phyloP scores from a whole-genome alignment of 352 stramenopile species.

The Halophytophthora polymorphica region DNA sequence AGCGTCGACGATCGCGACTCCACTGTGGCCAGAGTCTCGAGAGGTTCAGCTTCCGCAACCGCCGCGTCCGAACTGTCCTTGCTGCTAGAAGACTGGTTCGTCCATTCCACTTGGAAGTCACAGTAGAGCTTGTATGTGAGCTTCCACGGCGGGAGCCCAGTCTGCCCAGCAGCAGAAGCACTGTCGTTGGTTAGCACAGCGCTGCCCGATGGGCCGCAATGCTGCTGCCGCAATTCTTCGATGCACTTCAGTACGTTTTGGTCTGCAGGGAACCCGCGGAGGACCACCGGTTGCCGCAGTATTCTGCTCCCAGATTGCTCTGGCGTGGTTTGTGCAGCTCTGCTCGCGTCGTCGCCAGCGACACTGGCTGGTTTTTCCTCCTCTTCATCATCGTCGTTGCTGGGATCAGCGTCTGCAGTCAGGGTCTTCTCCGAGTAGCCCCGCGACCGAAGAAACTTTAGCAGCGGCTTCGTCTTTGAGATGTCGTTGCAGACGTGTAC shows the following conservation, averaged over 20 bases:
- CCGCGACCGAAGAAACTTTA: slow-evolving; percentile 44
- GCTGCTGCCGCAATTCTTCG: slow-evolving; percentile 38
- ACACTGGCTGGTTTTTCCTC: slow-evolving; percentile 17
- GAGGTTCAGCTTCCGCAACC: not conserved
- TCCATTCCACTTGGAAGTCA: slow-evolving; percentile 69
- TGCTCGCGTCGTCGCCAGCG: not conserved
- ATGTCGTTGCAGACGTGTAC: slow-evolving; percentile 39
- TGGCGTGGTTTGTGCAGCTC: slow-evolving; percentile 2
- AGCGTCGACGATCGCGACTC: slow-evolving; percentile 7
- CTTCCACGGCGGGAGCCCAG: slow-evolving; percentile 62
- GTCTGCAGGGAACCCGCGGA: slow-evolving; percentile 54
- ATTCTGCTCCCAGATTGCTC: slow-evolving; percentile 9
- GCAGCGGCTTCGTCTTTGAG: slow-evolving; percentile 38
- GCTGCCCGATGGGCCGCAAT: slow-evolving; percentile 4
- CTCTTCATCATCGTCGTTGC: slow-evolving; percentile 22
- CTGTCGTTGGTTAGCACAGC: slow-evolving; percentile 1
- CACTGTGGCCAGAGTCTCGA: slow-evolving; percentile 18
- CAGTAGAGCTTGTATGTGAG: slow-evolving; percentile 69
- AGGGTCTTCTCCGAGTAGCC: slow-evolving; percentile 38
- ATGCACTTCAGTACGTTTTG: slow-evolving; percentile 81
- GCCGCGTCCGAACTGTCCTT: slow-evolving; percentile 1
- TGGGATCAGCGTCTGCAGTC: slow-evolving; percentile 6
- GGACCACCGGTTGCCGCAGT: slow-evolving; percentile 16
- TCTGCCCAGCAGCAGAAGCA: slow-evolving; percentile 6
- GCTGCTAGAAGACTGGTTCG: slow-evolving; percentile 9